Percentiles rank a stretch among this genome's conserved stretches.
Evolutionary conservation across 2,329 filamentous ascomycete species (phyloP).

Genomic region (Penicillium sp.): DNA sequence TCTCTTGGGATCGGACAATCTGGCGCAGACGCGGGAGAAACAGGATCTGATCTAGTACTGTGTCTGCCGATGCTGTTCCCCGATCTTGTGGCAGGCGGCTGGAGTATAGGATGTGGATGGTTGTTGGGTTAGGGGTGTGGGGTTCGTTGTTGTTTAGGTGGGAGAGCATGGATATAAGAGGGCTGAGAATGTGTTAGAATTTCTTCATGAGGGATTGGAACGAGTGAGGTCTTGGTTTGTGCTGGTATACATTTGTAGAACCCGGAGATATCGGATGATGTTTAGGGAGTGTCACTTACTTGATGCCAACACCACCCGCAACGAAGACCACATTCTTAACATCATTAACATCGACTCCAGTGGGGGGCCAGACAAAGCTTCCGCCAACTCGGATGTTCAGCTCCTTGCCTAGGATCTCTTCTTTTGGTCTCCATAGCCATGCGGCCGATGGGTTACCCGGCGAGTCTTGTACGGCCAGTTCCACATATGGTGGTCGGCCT

Average conservation of each 20-base stretch:
- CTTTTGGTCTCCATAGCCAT: conserved; percentile 66
- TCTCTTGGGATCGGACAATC: conserved; percentile 32
- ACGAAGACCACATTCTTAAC: conserved; percentile 68
- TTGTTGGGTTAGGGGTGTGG: conserved; percentile 39
- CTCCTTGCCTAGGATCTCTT: conserved; percentile 57
- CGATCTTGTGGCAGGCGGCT: conserved; percentile 42
- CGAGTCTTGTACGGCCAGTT: conserved; percentile 74
- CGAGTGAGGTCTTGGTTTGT: not conserved
- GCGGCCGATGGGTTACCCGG: conserved; percentile 68
- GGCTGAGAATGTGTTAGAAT: conserved; percentile 43
- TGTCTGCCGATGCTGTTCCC: conserved; percentile 7
- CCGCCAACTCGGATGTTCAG: conserved; percentile 73
- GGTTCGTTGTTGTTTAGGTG: conserved; percentile 49
- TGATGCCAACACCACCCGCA: conserved; percentile 79
- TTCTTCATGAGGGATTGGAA: not conserved
- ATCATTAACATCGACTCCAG: conserved; percentile 38
- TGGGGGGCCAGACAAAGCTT: conserved; percentile 72
- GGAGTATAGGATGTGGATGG: conserved; percentile 65
- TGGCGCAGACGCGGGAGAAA: conserved; percentile 48
- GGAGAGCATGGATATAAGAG: conserved; percentile 70
- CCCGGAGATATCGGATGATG: not conserved
- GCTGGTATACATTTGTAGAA: not conserved
- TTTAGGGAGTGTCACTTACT: conserved; percentile 47
- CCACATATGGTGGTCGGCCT: conserved; percentile 56
- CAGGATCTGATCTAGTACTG: conserved; percentile 39